Evolutionary conservation across 305 asterid species (phyloP).

Genomic region (Salvia sclarea): DNA sequence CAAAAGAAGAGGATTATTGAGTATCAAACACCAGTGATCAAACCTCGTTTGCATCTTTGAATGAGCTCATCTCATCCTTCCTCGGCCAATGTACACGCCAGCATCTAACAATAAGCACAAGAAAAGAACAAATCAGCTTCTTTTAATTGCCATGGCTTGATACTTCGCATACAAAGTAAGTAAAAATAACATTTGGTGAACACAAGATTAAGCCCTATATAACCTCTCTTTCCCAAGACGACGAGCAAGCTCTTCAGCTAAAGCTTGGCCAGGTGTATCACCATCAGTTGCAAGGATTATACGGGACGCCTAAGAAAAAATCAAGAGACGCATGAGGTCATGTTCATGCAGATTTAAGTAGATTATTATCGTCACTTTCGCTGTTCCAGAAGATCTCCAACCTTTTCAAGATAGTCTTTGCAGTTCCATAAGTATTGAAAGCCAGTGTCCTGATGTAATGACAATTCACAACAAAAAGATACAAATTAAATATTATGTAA

Average conservation of each 20-base stretch:
- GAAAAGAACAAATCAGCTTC: not conserved
- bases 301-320: conserved; percentile 50
- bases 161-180: not conserved
- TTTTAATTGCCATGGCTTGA: not conserved
- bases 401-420: conserved; percentile 65
- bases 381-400: conserved; percentile 23
- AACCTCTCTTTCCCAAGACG: conserved; percentile 79
- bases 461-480: not conserved
- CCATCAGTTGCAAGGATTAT: conserved; percentile 75
- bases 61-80: conserved; percentile 49
- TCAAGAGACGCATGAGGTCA: not conserved
- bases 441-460: conserved; percentile 49
- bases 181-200: not conserved
- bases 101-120: conserved; percentile 44
- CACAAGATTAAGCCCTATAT: conserved; percentile 8
- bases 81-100: conserved; percentile 69
- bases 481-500: too few species aligned
- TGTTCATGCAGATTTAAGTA: not conserved
- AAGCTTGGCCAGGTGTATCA: conserved; percentile 68
- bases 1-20: not conserved
- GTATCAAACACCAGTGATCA: not conserved
- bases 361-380: not conserved
- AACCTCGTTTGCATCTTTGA: conserved; percentile 83
- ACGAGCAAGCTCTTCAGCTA: conserved; percentile 80
- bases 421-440: conserved; percentile 77